Evolutionary conservation across 495 filamentous ascomycete genomes (phyloP).

Genomic region (Lepidopterella palustris): DNA sequence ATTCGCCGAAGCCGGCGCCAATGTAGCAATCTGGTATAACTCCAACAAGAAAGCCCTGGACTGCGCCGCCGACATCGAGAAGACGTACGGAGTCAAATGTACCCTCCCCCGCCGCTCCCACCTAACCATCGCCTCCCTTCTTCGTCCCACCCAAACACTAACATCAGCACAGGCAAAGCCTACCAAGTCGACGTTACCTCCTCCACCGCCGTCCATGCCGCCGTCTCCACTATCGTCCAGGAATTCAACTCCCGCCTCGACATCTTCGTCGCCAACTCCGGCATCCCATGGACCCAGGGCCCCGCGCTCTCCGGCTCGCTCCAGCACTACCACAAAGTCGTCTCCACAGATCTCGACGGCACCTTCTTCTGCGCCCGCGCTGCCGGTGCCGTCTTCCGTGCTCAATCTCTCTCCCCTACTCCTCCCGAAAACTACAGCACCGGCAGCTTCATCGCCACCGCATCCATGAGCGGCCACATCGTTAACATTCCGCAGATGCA

Average conservation of each 20-base stretch:
- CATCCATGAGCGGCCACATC: slow-evolving; percentile 64
- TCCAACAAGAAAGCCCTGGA: slow-evolving; percentile 64
- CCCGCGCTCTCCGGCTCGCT: slow-evolving; percentile 52
- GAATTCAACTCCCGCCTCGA: slow-evolving; percentile 55
- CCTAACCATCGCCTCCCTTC: too few species aligned
- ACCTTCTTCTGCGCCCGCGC: slow-evolving; percentile 71
- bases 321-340: slow-evolving; percentile 56
- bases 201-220: slow-evolving; percentile 50
- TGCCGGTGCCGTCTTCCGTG: slow-evolving; percentile 61
- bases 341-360: slow-evolving; percentile 70
- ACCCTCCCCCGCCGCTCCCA: too few species aligned
- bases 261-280: slow-evolving; percentile 59
- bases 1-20: slow-evolving; percentile 61
- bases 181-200: slow-evolving; percentile 59
- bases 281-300: slow-evolving; percentile 51
- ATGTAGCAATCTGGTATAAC: slow-evolving; percentile 33
- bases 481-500: slow-evolving; percentile 76
- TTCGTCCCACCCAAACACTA: slow-evolving; percentile 55
- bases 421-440: not conserved
- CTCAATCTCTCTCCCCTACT: too few species aligned
- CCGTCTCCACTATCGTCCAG: slow-evolving; percentile 46
- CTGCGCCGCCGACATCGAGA: slow-evolving; percentile 65
- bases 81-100: slow-evolving; percentile 78
- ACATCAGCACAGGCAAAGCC: slow-evolving; percentile 44
- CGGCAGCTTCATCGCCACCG: slow-evolving; percentile 69